Base-by-base conservation (phyloP, 305 asterid genomes). In the Fraxinus nigra region DNA sequence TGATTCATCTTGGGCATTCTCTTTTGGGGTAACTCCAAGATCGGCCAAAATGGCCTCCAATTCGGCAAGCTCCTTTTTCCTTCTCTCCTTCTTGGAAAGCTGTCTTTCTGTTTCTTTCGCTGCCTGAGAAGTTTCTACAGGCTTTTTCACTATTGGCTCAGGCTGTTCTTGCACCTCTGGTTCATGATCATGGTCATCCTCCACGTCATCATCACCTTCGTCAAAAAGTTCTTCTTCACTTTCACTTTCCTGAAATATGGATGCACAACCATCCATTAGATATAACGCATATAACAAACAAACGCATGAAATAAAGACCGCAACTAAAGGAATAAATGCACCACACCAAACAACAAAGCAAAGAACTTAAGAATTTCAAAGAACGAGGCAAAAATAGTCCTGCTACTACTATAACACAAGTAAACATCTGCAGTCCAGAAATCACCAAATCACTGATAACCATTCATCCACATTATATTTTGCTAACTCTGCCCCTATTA, bases 31-130 rank as follows among this genome's bases (percentile, higher is more conserved):
- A 69, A 89, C 89, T 77, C 95, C 97, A 80, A 95, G 92, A 88
- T 95, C 93, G 82, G 98, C 98, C 79, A 95, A 87, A 85, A 94
- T 90, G n/a, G 94, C 97, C 85, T 95, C 99, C 79, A 95, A 90
- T 82, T 95, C 99, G 10, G 95, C 99, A 79, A 95, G 93, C 89
- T 95, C 98, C 87, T 95, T 94, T 82, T 93, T 95, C 93, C 88
- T 92, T 81, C 88, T 87, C 89, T 94, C 98, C 88, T 95, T 95
- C 95, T 95, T 95, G 3, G 99, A 94, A 33, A 95, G 91, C 85
- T 95, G 98, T 85, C 95, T 91, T 79, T 93, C 98, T 59, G 97
- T 16, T 85, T 91, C 99, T 85, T 90, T 95, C 14, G 92, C 93
- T 56, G 90, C 90, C n/a, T 87, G 90, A 40, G 90, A 79, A 84